These are phyloP conservation scores for Elongisporangium prolatum DNA, from an alignment of 352 stramenopile genomes.

Conservation along the genomic window DNA sequence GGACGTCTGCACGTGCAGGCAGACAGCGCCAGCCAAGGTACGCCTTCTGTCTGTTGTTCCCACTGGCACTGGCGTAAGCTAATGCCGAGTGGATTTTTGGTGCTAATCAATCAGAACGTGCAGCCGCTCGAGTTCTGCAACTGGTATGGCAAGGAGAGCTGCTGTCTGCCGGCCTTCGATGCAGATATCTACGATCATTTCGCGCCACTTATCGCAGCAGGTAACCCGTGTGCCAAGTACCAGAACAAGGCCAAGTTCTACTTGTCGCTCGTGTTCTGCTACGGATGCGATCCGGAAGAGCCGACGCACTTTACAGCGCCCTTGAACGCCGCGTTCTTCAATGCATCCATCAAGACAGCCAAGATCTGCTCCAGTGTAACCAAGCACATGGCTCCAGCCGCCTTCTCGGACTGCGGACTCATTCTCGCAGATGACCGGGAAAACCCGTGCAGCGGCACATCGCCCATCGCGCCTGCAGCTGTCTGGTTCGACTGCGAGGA, in stretches of 20 bases:
- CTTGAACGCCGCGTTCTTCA: slow-evolving; percentile 55
- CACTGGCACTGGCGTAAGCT: background rate
- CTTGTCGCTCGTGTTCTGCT: slow-evolving; percentile 37
- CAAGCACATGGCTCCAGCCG: slow-evolving; percentile 31
- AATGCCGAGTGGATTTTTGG: background rate
- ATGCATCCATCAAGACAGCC: slow-evolving; percentile 33
- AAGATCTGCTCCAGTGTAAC: slow-evolving; percentile 67
- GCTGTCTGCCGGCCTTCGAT: slow-evolving; percentile 65
- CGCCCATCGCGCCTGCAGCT: slow-evolving; percentile 42
- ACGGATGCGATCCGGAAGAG: slow-evolving; percentile 36
- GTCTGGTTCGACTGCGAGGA: slow-evolving; percentile 57
- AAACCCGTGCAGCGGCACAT: slow-evolving; percentile 55
- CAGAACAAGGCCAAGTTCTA: slow-evolving; percentile 62
- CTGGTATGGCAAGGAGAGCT: slow-evolving; percentile 58
- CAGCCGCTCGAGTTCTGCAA: slow-evolving; percentile 74
- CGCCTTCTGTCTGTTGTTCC: background rate
- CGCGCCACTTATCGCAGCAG: slow-evolving; percentile 53
- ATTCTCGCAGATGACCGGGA: slow-evolving; percentile 51
- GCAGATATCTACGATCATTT: slow-evolving; percentile 58
- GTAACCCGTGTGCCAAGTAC: slow-evolving; percentile 62
- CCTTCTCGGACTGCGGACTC: slow-evolving; percentile 65
- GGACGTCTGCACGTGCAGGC: slow-evolving; percentile 1
- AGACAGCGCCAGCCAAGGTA: slow-evolving; percentile 7
- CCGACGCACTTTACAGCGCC: slow-evolving; percentile 33
- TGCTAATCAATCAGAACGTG: slow-evolving; percentile 32